Conservation (phyloP, 2,329 filamentous ascomycete genomes). For the Trichoderma afroharzianum region DNA sequence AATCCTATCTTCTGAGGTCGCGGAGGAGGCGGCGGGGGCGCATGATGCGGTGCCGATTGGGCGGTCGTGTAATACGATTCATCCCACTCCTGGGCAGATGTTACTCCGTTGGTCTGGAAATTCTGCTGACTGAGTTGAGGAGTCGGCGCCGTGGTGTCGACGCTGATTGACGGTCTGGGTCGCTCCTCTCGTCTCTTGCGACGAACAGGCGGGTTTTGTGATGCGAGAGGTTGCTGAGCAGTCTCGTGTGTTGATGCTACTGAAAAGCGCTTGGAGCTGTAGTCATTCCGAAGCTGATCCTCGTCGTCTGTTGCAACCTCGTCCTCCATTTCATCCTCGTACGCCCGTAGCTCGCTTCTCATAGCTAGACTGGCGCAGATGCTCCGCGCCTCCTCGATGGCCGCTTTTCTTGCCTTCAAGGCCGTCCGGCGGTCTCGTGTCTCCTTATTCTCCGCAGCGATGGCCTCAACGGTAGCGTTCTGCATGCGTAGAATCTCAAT, state of each 20-base stretch:
- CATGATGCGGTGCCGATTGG: constrained; percentile 24
- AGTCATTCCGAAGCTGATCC: constrained; percentile 17
- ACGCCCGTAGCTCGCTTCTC: constrained; percentile 47
- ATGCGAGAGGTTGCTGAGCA: constrained; percentile 18
- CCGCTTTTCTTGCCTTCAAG: constrained; percentile 46
- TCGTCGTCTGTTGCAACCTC: constrained; percentile 30
- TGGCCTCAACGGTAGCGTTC: constrained; percentile 44
- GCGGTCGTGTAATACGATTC: constrained; percentile 26
- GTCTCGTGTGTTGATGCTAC: constrained; percentile 14
- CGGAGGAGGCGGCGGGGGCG: constrained; percentile 36
- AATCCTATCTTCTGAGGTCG: constrained; percentile 37
- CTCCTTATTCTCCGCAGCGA: constrained; percentile 52
- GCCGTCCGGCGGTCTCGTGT: constrained; percentile 47
- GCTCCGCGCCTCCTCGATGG: constrained; percentile 48
- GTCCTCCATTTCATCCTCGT: constrained; percentile 34
- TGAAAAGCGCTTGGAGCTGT: constrained; percentile 19
- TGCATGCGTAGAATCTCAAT: constrained; percentile 48
- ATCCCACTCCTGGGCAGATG: constrained; percentile 29
- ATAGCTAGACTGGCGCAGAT: constrained; percentile 50
- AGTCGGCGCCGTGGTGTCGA: constrained; percentile 19
- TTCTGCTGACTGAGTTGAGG: constrained; percentile 23
- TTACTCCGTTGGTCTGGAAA: constrained; percentile 19
- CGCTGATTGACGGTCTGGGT: constrained; percentile 17
- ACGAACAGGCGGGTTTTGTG: constrained; percentile 24
- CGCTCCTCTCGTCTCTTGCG: constrained; percentile 25